Evolutionary conservation across 2,329 filamentous ascomycete genomes (phyloP), one percentile per base, ranked within the genome.

Genomic region (Trichophyton benhamiae): DNA sequence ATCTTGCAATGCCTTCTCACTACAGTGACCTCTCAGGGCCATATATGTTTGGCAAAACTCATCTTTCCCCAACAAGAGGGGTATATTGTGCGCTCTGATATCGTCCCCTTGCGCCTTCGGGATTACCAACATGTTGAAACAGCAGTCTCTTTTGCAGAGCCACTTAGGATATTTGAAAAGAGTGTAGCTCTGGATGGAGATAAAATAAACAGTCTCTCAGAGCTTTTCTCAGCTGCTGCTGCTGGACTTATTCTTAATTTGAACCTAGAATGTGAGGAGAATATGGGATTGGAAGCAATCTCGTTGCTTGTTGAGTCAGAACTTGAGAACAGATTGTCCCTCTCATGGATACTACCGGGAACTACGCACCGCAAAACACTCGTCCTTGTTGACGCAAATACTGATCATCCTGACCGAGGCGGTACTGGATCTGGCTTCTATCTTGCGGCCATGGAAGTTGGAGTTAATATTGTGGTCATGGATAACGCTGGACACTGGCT

Each of bases 401-500:
- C 22, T 46, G 57, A 41, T 15, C 57, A 58, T 22, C 57, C 57
- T 25, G 57, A 58, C 2, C 38, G 33, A 46, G 30, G 62, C 15
- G 48, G 48, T 11, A 52, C 48, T 11, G 48, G 48, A 30, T 52
- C 48, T 11, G 48, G 48, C 48, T 52, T 52, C 11, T 52, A 52
- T 22, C 48, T 52, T 22, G 68, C 71, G 6, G 73, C 72, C 9
- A 57, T 59, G 20, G 72, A 72, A 1, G 66, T 77, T 1, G 72
- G 72, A 2, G 72, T 78, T 41, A 64, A 65, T 0, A 52, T 78
- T 1, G 69, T 77, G 27, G 66, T 77, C 5, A 41, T 76, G 13
- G 76, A 76, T 60, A 61, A 68, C 13, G 64, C 69, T 0, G 74
- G 71, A 3, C 74, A 77, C 65, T 77, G 74, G 74, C 65, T 77